These are phyloP conservation scores for Suhomyces panamericanus DNA, from an alignment of 1,139 yeast species.

Conservation along the genomic window DNA sequence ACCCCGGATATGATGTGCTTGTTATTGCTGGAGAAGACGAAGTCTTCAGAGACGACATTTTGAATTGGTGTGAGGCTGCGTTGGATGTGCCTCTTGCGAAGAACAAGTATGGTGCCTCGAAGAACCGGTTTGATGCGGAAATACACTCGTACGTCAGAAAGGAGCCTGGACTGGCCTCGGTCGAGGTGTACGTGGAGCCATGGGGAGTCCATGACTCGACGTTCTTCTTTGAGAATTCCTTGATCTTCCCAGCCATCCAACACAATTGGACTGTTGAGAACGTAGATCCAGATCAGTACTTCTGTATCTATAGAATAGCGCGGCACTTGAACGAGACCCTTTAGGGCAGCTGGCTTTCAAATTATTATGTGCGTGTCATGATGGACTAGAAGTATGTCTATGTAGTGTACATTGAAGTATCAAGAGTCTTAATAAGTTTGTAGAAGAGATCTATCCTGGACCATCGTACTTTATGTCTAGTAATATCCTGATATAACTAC, in stretches of 20 bases:
- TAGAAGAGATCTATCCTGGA: too few species aligned
- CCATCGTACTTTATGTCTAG: too few species aligned
- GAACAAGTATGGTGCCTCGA: constrained; percentile 28
- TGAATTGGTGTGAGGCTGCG: constrained; percentile 38
- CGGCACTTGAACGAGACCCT: constrained; percentile 29
- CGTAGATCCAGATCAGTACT: constrained; percentile 22
- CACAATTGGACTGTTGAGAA: constrained; percentile 8
- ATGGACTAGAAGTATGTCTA: too few species aligned
- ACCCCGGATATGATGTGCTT: constrained; percentile 29
- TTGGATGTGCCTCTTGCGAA: constrained; percentile 28
- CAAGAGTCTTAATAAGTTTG: too few species aligned
- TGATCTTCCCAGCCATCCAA: constrained; percentile 10
- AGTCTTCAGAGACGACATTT: constrained; percentile 42
- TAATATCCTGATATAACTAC: too few species aligned
- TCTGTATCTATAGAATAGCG: constrained; percentile 29
- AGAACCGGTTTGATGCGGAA: constrained; percentile 21
- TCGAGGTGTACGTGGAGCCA: constrained; percentile 38
- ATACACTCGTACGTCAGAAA: constrained; percentile 20
- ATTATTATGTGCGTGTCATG: too few species aligned
- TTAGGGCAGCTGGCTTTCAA: neutral
- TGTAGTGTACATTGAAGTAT: too few species aligned
- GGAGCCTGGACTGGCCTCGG: constrained; percentile 17
- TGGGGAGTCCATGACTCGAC: constrained; percentile 46
- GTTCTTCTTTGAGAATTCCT: constrained; percentile 34
- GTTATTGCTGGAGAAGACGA: constrained; percentile 47